phyloP scores from a whole-genome alignment of 2,329 filamentous ascomycete genomes.

The Ophiocordyceps sinensis region DNA sequence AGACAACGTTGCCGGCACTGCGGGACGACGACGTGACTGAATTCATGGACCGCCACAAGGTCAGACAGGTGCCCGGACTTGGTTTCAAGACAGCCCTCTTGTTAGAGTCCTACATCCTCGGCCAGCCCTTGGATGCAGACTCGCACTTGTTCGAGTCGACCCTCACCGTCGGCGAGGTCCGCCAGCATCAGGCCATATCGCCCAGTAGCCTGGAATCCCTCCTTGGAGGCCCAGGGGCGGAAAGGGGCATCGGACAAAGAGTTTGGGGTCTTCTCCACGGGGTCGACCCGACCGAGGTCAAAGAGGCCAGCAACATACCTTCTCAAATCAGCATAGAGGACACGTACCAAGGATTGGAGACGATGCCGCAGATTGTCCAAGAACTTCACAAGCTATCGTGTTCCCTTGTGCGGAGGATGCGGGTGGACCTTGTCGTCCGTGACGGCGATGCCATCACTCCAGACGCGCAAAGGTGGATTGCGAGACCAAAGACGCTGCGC shows the following conservation, averaged over 20 bases:
- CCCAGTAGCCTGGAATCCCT: slow-evolving; percentile 51
- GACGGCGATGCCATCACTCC: slow-evolving; percentile 21
- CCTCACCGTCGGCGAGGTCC: slow-evolving; percentile 52
- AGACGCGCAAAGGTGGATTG: slow-evolving; percentile 47
- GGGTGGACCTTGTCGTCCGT: slow-evolving; percentile 52
- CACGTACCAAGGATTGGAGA: slow-evolving; percentile 63
- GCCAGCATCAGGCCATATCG: slow-evolving; percentile 47
- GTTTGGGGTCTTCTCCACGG: slow-evolving; percentile 74
- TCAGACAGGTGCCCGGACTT: slow-evolving; percentile 74
- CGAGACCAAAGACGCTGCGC: slow-evolving; percentile 66
- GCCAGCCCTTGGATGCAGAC: slow-evolving; percentile 16
- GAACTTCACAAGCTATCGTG: slow-evolving; percentile 55
- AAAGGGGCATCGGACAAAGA: slow-evolving; percentile 55
- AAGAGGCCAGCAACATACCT: slow-evolving; percentile 55
- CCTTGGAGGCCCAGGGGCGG: slow-evolving; percentile 53
- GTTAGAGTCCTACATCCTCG: slow-evolving; percentile 39
- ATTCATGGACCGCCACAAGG: slow-evolving; percentile 64
- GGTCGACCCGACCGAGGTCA: slow-evolving; percentile 61
- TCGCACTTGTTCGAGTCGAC: slow-evolving; percentile 22
- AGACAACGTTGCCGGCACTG: slow-evolving; percentile 68
- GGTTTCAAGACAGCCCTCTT: slow-evolving; percentile 50
- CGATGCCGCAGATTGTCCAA: slow-evolving; percentile 44
- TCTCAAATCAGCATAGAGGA: slow-evolving; percentile 92
- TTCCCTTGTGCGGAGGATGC: slow-evolving; percentile 66
- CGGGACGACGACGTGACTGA: slow-evolving; percentile 37